phyloP scores from a whole-genome alignment of 306 rosid genomes.

The Trichosanthes truncata region DNA sequence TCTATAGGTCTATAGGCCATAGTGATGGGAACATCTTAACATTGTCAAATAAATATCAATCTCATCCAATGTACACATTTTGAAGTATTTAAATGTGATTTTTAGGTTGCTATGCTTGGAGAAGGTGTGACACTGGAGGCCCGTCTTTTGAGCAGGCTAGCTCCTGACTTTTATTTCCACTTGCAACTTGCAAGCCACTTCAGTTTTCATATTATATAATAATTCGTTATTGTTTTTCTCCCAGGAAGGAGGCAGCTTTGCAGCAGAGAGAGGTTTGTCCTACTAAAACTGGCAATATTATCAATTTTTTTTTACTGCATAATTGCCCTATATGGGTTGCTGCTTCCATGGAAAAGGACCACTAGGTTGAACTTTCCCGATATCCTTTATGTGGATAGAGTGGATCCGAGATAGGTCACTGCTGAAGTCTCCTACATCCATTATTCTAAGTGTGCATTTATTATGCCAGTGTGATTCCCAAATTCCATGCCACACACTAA shows the following conservation, averaged over 20 bases:
- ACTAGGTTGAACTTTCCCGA: neutral
- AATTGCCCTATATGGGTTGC: neutral
- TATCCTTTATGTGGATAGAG: neutral
- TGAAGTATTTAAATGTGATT: neutral
- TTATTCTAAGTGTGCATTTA: neutral
- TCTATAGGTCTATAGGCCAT: neutral
- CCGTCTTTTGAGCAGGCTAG: conserved; percentile 83
- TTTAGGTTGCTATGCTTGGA: conserved; percentile 61
- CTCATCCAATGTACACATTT: neutral
- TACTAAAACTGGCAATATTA: neutral
- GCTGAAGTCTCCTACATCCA: neutral
- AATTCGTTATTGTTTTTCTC: conserved; percentile 18
- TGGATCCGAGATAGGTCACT: neutral
- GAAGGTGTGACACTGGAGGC: conserved; percentile 88
- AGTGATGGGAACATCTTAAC: neutral
- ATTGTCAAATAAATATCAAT: neutral
- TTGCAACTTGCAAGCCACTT: neutral
- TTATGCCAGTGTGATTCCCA: neutral
- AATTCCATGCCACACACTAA: neutral
- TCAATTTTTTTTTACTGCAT: neutral
- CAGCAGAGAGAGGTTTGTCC: conserved; percentile 89
- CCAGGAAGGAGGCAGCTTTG: conserved; percentile 91
- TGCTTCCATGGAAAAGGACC: neutral
- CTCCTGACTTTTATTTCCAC: conserved; percentile 11
- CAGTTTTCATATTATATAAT: neutral